A percentile compares a stretch with the other conserved stretches of the same genome.
Evolutionary conservation across 441 rosid species (phyloP).

Genomic region (Rhodomyrtus psidioides): DNA sequence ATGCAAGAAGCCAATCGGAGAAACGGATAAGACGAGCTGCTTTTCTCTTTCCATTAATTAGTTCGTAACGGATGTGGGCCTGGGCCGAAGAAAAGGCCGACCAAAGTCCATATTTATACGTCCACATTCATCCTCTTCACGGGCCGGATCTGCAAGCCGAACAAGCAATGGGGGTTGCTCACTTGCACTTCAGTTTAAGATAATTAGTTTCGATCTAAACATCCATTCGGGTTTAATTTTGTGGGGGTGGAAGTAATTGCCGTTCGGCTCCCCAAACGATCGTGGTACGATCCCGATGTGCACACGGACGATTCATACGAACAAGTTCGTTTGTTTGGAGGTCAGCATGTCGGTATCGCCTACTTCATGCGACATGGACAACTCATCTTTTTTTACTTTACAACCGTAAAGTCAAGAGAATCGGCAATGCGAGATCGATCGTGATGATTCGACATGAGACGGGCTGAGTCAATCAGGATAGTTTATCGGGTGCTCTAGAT

Average conservation of each 20-base stretch:
- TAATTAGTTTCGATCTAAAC: neutral
- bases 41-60: neutral
- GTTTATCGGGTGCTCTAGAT: neutral
- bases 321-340: neutral
- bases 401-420: neutral
- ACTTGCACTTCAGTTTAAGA: neutral
- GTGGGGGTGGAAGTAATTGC: neutral
- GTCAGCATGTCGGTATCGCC: neutral
- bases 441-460: neutral
- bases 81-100: neutral
- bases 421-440: neutral
- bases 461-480: neutral
- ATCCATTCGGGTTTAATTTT: neutral
- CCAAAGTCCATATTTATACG: neutral
- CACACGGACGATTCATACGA: neutral
- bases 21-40: neutral
- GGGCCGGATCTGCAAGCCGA: neutral
- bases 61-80: neutral
- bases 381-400: neutral
- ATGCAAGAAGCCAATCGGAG: neutral
- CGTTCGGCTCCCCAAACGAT: neutral
- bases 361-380: neutral
- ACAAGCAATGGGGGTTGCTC: neutral
- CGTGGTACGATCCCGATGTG: neutral
- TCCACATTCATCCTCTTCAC: neutral